Evolutionary conservation across 306 rosid species (phyloP), one percentile per base, ranked within the genome.

Genomic region (Vigna angularis): DNA sequence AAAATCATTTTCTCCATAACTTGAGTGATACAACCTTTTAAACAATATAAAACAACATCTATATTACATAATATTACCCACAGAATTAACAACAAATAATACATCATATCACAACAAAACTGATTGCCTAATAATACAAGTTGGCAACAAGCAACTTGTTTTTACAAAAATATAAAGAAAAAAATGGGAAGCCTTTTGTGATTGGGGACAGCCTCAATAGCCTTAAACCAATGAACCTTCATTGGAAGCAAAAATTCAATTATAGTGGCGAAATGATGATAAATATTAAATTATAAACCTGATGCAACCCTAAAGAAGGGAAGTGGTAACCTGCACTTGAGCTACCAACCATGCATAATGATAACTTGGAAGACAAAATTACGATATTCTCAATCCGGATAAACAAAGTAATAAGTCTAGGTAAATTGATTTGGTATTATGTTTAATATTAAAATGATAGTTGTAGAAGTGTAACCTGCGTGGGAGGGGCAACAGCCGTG

Each of bases 391-490:
- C 14, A 68, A 15, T 50, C 44, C 48, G 18, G 38, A 52, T 65
- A 48, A 59, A 69, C 8, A 59, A 18, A 62, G 40, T 13, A 14
- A 0, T 28, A 5, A 61, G 16, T 14, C 36, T 48, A 63, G 76
- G 58, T 8, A 50, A 12, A 68, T 49, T 65, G 38, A 61, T 14
- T 28, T 5, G 58, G 17, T 26, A 58, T 5, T 11, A 36, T 12
- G 65, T 58, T 10, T 24, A 14, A 32, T 36, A 17, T 6, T 9
- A 24, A 44, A 28, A 56, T 64, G 6, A 68, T 17, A 57, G 49
- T 59, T 30, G 64, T 55, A 49, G 40, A n/a, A 87, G 30, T 36
- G 75, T 62, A 34, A 90, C 93, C 94, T 89, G 82, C 3, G 84
- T 18, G 42, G 87, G 79, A 58, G 90, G 87, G 64, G 72, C 71